Evolutionary conservation across 2,329 filamentous ascomycete genomes (phyloP), one percentile per base, ranked within the genome.

Genomic region (Xylaria sp.): DNA sequence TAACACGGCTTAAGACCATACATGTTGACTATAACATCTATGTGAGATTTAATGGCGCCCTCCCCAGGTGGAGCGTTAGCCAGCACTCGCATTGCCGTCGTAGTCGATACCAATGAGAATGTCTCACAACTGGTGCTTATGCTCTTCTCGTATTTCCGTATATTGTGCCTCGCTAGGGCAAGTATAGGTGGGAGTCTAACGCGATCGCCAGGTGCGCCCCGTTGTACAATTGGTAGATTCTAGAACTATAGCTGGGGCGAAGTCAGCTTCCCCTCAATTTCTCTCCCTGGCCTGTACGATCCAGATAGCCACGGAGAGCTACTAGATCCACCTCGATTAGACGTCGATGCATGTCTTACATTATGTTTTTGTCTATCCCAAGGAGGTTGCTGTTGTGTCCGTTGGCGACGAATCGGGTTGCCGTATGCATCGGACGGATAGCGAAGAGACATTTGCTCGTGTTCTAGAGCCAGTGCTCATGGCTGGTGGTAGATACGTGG

Each of bases 321-420:
- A 56, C 38, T 56, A 23, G 21, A 23, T 31, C 14, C 40, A 57
- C 23, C 38, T 19, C 46, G 33, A 14, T 46, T 19, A 52, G 33
- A 14, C 43, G 17, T 51, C 35, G 9, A 23, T 31, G 55, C 43
- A 56, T 66, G 64, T 66, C 57, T 66, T 50, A 64, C 35, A 23
- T 38, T 21, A 17, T 61, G 52, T 53, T 42, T 55, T 57, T 50
- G 37, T 49, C 31, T 57, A 42, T 31, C 23, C 45, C 25, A 33
- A 52, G n/a, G 49, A 35, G 46, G 45, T 59, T 52, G 28, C 38
- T 53, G 51, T 59, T 57, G 54, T 50, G 49, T 47, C 45, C 21
- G 51, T 59, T 51, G 25, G 42, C 17, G 19, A 61, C 57, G 33
- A 56, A 64, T 56, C 58, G 54, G 61, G 58, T 55, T 33, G 19